phyloP scores from a whole-genome alignment of 2,329 filamentous ascomycete species.

The Metarhizium anisopliae region DNA sequence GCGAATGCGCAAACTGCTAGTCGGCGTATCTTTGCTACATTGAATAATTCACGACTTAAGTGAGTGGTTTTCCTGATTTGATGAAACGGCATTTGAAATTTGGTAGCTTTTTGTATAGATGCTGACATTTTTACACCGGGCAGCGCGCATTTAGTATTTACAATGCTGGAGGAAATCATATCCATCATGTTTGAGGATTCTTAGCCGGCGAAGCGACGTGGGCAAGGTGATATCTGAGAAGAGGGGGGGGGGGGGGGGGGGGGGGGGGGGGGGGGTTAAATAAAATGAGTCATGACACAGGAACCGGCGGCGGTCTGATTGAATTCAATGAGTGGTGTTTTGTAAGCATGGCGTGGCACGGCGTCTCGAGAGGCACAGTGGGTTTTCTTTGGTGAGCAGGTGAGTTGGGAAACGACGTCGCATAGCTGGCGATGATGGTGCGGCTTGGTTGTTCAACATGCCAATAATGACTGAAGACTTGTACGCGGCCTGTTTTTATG shows the following conservation, averaged over 20 bases:
- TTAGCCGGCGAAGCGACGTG: neutral
- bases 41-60: constrained; percentile 90
- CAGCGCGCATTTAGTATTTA: constrained; percentile 61
- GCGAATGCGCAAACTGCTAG: constrained; percentile 87
- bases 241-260: neutral
- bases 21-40: constrained; percentile 75
- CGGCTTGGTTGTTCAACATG: no score
- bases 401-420: neutral
- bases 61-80: constrained; percentile 31
- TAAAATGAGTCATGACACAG: neutral
- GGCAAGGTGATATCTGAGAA: no score
- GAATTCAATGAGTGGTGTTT: neutral
- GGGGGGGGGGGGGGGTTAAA: neutral
- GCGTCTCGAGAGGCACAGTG: neutral
- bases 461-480: no score
- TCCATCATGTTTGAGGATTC: constrained; percentile 50
- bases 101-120: neutral
- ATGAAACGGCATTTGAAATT: neutral
- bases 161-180: constrained; percentile 62
- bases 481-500: no score
- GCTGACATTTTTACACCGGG: constrained; percentile 11
- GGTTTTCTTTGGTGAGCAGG: neutral
- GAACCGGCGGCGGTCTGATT: neutral
- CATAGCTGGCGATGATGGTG: neutral
- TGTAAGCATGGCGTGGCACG: constrained; percentile 3